These are phyloP conservation scores for Phaeolepiota aurea DNA, from an alignment of 768 basidiomycete genomes.

Conservation along the genomic window DNA sequence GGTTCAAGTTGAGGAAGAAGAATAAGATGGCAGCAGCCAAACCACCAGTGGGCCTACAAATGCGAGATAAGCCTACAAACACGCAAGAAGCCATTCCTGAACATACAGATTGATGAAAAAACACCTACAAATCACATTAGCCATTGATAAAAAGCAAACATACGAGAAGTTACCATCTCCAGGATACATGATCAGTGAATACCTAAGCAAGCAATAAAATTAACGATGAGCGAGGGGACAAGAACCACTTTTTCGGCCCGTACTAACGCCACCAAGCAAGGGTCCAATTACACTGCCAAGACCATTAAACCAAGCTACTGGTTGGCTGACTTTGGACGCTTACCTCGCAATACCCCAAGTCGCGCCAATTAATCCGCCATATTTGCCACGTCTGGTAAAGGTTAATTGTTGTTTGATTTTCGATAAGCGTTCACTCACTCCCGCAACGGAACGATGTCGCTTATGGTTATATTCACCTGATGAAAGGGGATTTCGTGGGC, in stretches of 20 bases:
- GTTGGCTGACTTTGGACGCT: background rate
- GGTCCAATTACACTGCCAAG: slow-evolving; percentile 57
- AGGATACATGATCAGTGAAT: slow-evolving; percentile 66
- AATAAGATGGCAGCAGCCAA: slow-evolving; percentile 54
- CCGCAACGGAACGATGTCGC: slow-evolving; percentile 75
- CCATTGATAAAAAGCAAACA: slow-evolving; percentile 3
- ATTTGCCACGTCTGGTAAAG: slow-evolving; percentile 59
- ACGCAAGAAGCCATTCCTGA: background rate
- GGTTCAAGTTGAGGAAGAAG: slow-evolving; percentile 74
- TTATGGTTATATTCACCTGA: slow-evolving; percentile 63
- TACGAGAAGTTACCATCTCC: slow-evolving; percentile 55
- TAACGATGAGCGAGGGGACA: no score
- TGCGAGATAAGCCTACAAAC: background rate
- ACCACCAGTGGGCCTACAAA: slow-evolving; percentile 61
- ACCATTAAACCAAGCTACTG: background rate
- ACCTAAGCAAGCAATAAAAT: slow-evolving; percentile 28
- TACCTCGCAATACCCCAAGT: slow-evolving; percentile 68
- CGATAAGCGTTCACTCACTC: slow-evolving; percentile 37
- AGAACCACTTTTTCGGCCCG: no score
- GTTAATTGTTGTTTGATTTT: slow-evolving; percentile 1
- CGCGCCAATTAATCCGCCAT: slow-evolving; percentile 65
- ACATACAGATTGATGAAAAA: slow-evolving; percentile 70
- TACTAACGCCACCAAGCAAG: slow-evolving; percentile 70
- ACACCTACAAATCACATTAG: slow-evolving; percentile 33
- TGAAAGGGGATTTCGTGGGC: background rate